Percentiles rank a stretch among this genome's conserved stretches.
Conservation (phyloP, 768 basidiomycete genomes). For the Macrocybe gigantea region DNA sequence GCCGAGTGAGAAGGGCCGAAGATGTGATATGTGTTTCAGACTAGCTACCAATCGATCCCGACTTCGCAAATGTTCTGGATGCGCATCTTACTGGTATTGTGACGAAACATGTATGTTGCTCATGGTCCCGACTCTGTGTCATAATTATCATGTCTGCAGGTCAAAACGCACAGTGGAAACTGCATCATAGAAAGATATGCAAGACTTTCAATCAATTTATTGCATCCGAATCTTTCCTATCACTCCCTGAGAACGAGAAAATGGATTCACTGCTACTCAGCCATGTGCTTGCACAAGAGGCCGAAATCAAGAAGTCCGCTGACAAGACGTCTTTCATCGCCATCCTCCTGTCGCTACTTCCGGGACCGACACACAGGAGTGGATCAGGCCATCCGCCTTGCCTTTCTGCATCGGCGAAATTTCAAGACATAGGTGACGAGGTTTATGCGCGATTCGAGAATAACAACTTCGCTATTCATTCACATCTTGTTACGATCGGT, state of each 20-base stretch:
- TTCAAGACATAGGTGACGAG: slow-evolving; percentile 9
- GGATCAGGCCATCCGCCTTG: too few species aligned
- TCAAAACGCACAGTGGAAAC: slow-evolving; percentile 62
- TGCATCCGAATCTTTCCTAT: slow-evolving; percentile 39
- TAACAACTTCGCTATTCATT: slow-evolving; percentile 78
- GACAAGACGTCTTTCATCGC: slow-evolving; percentile 10
- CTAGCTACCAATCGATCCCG: slow-evolving; percentile 17
- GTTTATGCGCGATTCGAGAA: slow-evolving; percentile 65
- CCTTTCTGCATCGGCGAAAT: too few species aligned
- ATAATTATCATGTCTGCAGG: slow-evolving; percentile 32
- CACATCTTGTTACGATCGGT: slow-evolving; percentile 61
- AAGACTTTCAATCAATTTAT: slow-evolving; percentile 43
- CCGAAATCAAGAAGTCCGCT: background rate
- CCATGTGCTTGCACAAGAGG: slow-evolving; percentile 42
- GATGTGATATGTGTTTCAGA: slow-evolving; percentile 64
- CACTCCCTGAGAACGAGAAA: slow-evolving; percentile 46
- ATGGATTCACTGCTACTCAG: slow-evolving; percentile 62
- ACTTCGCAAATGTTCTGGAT: slow-evolving; percentile 59
- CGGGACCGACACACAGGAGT: slow-evolving; percentile 14
- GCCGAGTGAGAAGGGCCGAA: slow-evolving; percentile 48
- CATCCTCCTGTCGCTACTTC: slow-evolving; percentile 39
- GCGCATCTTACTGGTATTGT: slow-evolving; percentile 73
- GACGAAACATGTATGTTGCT: slow-evolving; percentile 47
- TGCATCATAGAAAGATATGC: slow-evolving; percentile 67
- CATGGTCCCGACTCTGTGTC: background rate